phyloP scores from a whole-genome alignment of 106 monocot species.

The Gastrodia elata region DNA sequence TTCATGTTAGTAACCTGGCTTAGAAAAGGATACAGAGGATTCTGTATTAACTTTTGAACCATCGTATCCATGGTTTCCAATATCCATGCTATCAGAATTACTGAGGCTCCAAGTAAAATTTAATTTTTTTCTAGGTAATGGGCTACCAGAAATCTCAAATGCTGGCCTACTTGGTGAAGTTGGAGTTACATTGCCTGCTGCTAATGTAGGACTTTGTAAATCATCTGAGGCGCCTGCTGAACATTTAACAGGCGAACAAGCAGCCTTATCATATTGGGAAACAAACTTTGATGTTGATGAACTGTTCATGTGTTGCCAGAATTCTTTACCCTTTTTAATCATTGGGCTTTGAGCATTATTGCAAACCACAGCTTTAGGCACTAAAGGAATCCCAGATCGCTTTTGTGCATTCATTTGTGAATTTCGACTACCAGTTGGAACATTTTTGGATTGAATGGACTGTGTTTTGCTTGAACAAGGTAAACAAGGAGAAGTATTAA shows the following conservation, averaged over 20 bases:
- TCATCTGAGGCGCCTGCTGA: constrained; percentile 17
- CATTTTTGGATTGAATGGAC: constrained; percentile 2
- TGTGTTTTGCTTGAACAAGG: constrained; percentile 15
- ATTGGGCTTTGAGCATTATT: constrained; percentile 14
- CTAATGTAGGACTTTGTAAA: constrained; percentile 63
- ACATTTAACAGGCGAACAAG: constrained; percentile 12
- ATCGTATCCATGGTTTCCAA: constrained; percentile 15
- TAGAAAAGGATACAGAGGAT: constrained; percentile 56
- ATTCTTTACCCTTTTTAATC: constrained; percentile 10
- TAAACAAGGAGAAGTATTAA: constrained; percentile 11
- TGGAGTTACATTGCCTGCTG: constrained; percentile 27
- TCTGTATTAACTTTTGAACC: constrained; percentile 26
- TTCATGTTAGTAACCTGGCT: neutral
- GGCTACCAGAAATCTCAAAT: constrained; percentile 15
- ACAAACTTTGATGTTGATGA: constrained; percentile 15
- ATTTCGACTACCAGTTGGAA: constrained; percentile 8
- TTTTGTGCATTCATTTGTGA: constrained; percentile 14
- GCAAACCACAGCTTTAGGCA: constrained; percentile 9
- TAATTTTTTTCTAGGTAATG: constrained; percentile 1
- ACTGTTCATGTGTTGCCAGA: constrained; percentile 13
- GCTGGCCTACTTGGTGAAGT: constrained; percentile 17
- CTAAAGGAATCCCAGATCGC: constrained; percentile 9
- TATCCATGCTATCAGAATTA: constrained; percentile 17
- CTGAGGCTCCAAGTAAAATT: neutral
- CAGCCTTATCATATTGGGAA: constrained; percentile 5